Base-by-base conservation (phyloP, 371 early-diverging fungal genomes). In the Saksenaea vasiformis region DNA sequence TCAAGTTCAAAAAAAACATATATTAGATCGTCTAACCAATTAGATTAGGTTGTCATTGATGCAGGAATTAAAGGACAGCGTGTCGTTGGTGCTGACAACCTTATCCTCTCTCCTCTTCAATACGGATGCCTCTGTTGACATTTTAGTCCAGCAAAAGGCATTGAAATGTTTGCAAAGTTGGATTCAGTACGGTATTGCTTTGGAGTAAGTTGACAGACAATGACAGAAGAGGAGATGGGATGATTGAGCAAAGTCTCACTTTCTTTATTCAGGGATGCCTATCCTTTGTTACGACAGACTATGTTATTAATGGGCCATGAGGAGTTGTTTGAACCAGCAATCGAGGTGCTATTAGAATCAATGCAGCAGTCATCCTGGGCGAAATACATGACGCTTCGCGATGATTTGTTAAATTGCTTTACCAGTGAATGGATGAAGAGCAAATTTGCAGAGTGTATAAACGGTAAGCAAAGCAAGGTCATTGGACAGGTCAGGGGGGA, bases 161-260 rank as follows among this genome's bases (percentile, higher is more conserved):
- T 60, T 88, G 3, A 60, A 68, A 37, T 85, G 85, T 60, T 72
- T 87, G 41, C 81, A 83, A 47, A 85, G 87, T 39, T 89, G 89
- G 89, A 77, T 89, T 24, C 83, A 83, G 54, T 89, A 89, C 51
- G 87, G 87, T 2, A 67, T 89, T 37, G 51, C 78, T 5, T 72
- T 85, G 36, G 86, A 85, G 83, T 85, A 82, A 64, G 81, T 55
- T 14, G n/a, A 28, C 22, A 31, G 35, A 24, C 13, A 9, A 9
- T 19, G 31, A 14, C 19, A 17, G 5, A 19, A 35, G 27, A n/a
- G 19, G 38, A 17, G 34, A 38, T 22, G 15, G 37, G 14, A 24
- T 38, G 47, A 36, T 26, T 31, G 31, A 31, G 2, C 31, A 7
- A 31, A 7, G 22, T 15, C n/a, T n/a, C n/a, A n/a, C n/a, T n/a